Evolutionary conservation across 2,329 filamentous ascomycete genomes (phyloP).

Genomic region (Pseudogymnoascus sp.): DNA sequence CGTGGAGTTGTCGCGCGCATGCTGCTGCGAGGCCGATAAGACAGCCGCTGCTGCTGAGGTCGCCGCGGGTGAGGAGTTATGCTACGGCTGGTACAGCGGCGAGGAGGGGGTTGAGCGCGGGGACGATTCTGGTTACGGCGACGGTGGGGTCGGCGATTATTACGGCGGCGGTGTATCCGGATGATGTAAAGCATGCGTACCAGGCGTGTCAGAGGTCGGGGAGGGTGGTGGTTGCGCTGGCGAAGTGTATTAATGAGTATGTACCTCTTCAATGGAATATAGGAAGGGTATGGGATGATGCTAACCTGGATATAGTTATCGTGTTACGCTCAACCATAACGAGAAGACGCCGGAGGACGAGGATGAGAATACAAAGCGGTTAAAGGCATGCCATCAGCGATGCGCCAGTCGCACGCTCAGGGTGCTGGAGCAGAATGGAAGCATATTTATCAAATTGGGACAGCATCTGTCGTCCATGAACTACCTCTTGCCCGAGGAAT

Average conservation of each 20-base stretch:
- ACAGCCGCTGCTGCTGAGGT: neutral
- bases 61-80: neutral
- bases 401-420: slow-evolving; percentile 81
- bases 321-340: slow-evolving; percentile 66
- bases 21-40: neutral
- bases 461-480: slow-evolving; percentile 93
- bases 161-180: slow-evolving; percentile 42
- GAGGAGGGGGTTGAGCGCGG: slow-evolving; percentile 14
- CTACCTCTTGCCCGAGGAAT: slow-evolving; percentile 82
- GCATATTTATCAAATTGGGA: slow-evolving; percentile 96
- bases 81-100: neutral
- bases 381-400: slow-evolving; percentile 82
- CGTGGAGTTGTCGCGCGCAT: neutral
- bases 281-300: neutral
- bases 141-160: slow-evolving; percentile 18
- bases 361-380: slow-evolving; percentile 54
- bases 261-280: slow-evolving; percentile 22
- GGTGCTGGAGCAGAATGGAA: slow-evolving; percentile 90
- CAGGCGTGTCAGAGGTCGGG: slow-evolving; percentile 68
- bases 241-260: slow-evolving; percentile 83
- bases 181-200: slow-evolving; percentile 69
- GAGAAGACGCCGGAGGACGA: slow-evolving; percentile 50
- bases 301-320: slow-evolving; percentile 55
- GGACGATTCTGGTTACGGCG: slow-evolving; percentile 15
- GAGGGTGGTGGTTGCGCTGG: slow-evolving; percentile 66